A percentile compares a stretch with the other conserved stretches of the same genome.
These are phyloP conservation scores for Parachaetomium inaequale DNA, from an alignment of 495 filamentous ascomycete genomes.

Conservation along the genomic window DNA sequence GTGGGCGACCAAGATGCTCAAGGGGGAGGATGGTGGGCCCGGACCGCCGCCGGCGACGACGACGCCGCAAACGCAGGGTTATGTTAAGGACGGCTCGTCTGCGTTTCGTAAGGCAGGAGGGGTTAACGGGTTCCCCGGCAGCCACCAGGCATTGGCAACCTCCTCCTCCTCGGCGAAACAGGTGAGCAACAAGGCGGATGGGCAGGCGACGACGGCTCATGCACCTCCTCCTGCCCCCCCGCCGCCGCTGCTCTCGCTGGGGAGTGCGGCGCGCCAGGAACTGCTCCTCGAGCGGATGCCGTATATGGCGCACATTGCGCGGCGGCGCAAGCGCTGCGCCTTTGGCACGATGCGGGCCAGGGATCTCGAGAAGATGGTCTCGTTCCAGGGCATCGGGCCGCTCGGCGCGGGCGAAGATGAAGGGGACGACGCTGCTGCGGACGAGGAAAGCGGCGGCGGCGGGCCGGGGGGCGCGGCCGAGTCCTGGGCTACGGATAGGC, in stretches of 20 bases:
- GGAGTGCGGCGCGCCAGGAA: slow-evolving; percentile 64
- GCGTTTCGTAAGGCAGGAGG: slow-evolving; percentile 37
- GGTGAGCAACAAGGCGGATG: slow-evolving; percentile 3
- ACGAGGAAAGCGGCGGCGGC: slow-evolving; percentile 34
- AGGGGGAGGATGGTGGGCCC: slow-evolving; percentile 40
- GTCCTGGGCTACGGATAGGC: slow-evolving; percentile 58
- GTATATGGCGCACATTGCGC: slow-evolving; percentile 68
- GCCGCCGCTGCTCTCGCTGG: slow-evolving; percentile 46
- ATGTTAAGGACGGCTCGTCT: slow-evolving; percentile 38
- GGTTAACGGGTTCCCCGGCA: slow-evolving; percentile 2
- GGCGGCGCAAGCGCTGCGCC: slow-evolving; percentile 33
- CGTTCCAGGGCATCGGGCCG: slow-evolving; percentile 54
- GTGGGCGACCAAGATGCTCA: slow-evolving; percentile 57
- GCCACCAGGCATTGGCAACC: slow-evolving; percentile 13
- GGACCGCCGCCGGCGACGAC: slow-evolving; percentile 8
- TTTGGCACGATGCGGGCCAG: slow-evolving; percentile 31
- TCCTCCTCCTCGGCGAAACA: neutral
- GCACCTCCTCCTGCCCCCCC: slow-evolving; percentile 15
- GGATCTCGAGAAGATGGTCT: slow-evolving; percentile 67
- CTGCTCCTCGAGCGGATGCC: slow-evolving; percentile 79
- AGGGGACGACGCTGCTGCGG: slow-evolving; percentile 45
- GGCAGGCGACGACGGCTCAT: too few species aligned
- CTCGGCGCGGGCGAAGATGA: slow-evolving; percentile 37
- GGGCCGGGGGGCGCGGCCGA: slow-evolving; percentile 36
- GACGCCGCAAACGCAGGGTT: neutral